Evolutionary conservation across 768 basidiomycete genomes (phyloP).

Genomic region (Pleurotus giganteus): DNA sequence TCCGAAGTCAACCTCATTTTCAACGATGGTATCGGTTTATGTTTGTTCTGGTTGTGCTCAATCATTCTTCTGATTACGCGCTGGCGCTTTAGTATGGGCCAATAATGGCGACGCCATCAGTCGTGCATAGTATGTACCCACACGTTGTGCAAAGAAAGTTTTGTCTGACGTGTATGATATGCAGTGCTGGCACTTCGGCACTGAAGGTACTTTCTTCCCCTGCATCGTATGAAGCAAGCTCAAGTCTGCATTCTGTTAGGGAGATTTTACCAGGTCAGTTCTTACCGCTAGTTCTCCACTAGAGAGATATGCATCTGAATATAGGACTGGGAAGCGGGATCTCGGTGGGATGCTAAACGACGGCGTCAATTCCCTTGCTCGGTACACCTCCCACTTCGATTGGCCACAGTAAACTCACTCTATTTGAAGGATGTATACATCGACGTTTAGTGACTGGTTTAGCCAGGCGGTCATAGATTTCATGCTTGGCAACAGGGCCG

Average conservation of each 20-base stretch:
- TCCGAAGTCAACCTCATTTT: constrained; percentile 71
- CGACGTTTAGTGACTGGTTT: constrained; percentile 95
- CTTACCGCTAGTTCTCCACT: neutral
- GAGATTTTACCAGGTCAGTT: constrained; percentile 80
- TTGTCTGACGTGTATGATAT: constrained; percentile 9
- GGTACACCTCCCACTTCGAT: constrained; percentile 32
- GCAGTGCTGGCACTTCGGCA: constrained; percentile 91
- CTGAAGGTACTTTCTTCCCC: constrained; percentile 60
- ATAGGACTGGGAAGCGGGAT: constrained; percentile 94
- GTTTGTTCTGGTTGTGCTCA: neutral
- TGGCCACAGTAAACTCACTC: constrained; percentile 1
- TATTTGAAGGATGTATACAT: constrained; percentile 72
- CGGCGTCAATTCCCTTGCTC: constrained; percentile 90
- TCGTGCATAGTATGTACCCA: constrained; percentile 69
- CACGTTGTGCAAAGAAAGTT: neutral
- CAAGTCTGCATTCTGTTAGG: constrained; percentile 37
- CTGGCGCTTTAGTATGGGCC: constrained; percentile 77
- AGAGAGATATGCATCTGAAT: neutral
- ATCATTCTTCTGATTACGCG: neutral
- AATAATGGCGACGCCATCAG: constrained; percentile 97
- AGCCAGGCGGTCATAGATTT: constrained; percentile 94
- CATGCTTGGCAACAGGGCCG: constrained; percentile 82
- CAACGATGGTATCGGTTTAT: constrained; percentile 77
- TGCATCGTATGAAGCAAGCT: neutral
- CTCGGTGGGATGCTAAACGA: constrained; percentile 90